Conservation (phyloP, 306 rosid species). For the Dalbergia cochinchinensis region DNA sequence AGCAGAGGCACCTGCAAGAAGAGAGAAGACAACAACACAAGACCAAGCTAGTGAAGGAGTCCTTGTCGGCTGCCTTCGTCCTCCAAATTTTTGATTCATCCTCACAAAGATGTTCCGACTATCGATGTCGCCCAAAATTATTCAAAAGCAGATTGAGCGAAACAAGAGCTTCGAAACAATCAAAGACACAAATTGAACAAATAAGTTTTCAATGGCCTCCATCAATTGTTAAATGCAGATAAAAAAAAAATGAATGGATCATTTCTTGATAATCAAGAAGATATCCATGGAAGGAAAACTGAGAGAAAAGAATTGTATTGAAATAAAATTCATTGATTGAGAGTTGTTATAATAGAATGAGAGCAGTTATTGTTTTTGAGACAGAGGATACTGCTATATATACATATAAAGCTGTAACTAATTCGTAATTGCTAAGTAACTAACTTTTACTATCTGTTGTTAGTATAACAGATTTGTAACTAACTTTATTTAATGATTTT, state of each 20-base stretch:
- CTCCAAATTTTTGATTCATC: conserved; percentile 62
- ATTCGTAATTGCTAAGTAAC: too few relatives aligned
- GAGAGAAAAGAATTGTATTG: too few relatives aligned
- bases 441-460: too few relatives aligned
- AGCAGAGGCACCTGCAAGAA: conserved; percentile 57
- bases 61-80: conserved; percentile 57
- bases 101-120: conserved; percentile 12
- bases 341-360: too few relatives aligned
- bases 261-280: too few relatives aligned
- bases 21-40: conserved; percentile 53
- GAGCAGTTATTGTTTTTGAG: too few relatives aligned
- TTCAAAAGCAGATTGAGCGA: conserved; percentile 7
- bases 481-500: too few relatives aligned
- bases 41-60: conserved; percentile 60
- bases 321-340: too few relatives aligned
- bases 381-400: too few relatives aligned
- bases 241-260: background rate
- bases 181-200: conserved; percentile 11
- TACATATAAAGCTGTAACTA: too few relatives aligned
- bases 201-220: conserved; percentile 18
- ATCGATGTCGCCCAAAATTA: conserved; percentile 8
- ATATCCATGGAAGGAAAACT: too few relatives aligned
- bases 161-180: conserved; percentile 34
- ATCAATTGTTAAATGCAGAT: background rate
- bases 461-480: too few relatives aligned